phyloP scores from a whole-genome alignment of 129 eudicot species.

The Lactuca sativa region DNA sequence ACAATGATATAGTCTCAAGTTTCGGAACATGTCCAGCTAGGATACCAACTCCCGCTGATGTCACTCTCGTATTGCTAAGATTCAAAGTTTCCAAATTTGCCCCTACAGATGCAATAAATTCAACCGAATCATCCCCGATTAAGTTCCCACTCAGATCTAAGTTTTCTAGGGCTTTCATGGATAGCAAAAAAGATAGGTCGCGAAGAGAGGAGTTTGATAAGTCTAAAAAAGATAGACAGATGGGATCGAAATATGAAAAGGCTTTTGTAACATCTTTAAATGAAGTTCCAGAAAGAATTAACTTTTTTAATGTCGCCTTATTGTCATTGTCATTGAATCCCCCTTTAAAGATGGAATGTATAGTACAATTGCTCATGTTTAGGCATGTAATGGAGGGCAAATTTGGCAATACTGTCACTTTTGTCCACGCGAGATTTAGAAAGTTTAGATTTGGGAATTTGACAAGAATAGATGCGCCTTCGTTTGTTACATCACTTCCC shows the following conservation, averaged over 20 bases:
- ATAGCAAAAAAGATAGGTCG: slow-evolving; percentile 45
- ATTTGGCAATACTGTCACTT: slow-evolving; percentile 59
- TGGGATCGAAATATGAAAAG: slow-evolving; percentile 52
- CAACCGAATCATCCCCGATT: slow-evolving; percentile 52
- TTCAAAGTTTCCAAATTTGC: slow-evolving; percentile 57
- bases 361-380: slow-evolving; percentile 87
- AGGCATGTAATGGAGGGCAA: slow-evolving; percentile 48
- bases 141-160: slow-evolving; percentile 67
- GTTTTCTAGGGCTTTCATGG: slow-evolving; percentile 50
- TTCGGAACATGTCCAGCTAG: slow-evolving; percentile 74
- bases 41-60: slow-evolving; percentile 63
- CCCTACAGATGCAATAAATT: slow-evolving; percentile 54
- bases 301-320: slow-evolving; percentile 45
- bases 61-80: slow-evolving; percentile 67
- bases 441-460: slow-evolving; percentile 55
- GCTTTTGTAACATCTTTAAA: slow-evolving; percentile 42
- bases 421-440: slow-evolving; percentile 86
- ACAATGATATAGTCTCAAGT: slow-evolving; percentile 62
- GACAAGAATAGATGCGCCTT: slow-evolving; percentile 50
- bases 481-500: slow-evolving; percentile 77
- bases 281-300: slow-evolving; percentile 61
- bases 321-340: slow-evolving; percentile 26
- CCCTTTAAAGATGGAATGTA: slow-evolving; percentile 56
- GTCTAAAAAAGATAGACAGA: slow-evolving; percentile 52
- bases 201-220: slow-evolving; percentile 58